Evolutionary conservation across 2,329 filamentous ascomycete genomes (phyloP), one percentile per base, ranked within the genome.

Genomic region (Cryoendolithus antarcticus): DNA sequence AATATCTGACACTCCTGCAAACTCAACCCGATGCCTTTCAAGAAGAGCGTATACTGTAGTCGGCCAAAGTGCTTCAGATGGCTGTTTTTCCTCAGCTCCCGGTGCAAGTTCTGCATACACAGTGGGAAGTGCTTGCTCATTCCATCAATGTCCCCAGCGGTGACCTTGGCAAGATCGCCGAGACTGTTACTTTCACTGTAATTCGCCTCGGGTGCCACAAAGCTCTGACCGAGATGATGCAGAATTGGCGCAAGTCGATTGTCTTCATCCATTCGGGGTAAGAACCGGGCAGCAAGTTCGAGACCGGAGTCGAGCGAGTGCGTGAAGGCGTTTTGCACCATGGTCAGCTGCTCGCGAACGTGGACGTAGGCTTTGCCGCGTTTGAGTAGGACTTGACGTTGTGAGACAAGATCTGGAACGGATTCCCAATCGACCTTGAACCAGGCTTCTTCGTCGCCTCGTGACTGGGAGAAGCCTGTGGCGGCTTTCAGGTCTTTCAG

Each of bases 341-440:
- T 83, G 53, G 82, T 91, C 44, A 82, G 67, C 62, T 96, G 86
- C 59, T 95, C 86, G 41, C 79, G 73, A 9, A 80, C 77, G 1
- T 91, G 89, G 1, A 98, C 89, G 55, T 86, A 98, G 1, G 91
- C 91, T 60, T 86, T 91, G 2, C 91, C 91, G 21, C 65, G 77
- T 50, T 72, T 80, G 48, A 96, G 48, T 40, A 91, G 78, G 1
- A 93, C 84, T 38, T 74, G 73, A 37, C 89, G 72, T 35, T 73
- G 65, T 61, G 95, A 88, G 1, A 98, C 79, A 30, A 98, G 65
- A 44, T 96, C 89, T 0, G 89, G 86, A 1, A 98, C 91, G 28
- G 79, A 75, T 57, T 86, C 82, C 86, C 89, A 98, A 54, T 95
- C 86, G 1, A 96, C 86, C 64, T 95, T 96, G 70, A 93, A 93